Percentiles rank a stretch among this genome's conserved stretches.
phyloP scores from a whole-genome alignment of 768 basidiomycete genomes.

The Epithele typhae region DNA sequence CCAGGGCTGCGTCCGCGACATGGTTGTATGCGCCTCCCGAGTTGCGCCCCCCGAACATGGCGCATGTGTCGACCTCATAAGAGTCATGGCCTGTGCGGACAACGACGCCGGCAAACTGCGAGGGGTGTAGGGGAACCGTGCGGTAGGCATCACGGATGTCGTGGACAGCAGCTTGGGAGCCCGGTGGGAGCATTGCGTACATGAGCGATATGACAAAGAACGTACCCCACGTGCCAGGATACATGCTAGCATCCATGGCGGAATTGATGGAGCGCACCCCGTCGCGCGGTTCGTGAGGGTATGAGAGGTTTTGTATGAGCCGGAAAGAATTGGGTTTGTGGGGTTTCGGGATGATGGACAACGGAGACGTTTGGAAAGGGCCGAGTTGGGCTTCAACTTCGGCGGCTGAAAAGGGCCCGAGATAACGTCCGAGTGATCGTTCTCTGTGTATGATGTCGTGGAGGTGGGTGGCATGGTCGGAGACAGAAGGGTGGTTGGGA shows the following conservation, averaged over 20 bases:
- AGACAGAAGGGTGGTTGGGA: too few species aligned
- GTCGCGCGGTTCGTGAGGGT: not conserved
- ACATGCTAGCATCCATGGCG: constrained; percentile 27
- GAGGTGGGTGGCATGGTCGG: too few species aligned
- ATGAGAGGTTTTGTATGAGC: constrained; percentile 30
- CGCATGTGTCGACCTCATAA: constrained; percentile 8
- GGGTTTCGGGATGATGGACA: constrained; percentile 27
- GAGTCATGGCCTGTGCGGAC: constrained; percentile 8
- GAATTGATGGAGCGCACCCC: constrained; percentile 24
- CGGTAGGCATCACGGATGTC: constrained; percentile 40
- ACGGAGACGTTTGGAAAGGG: constrained; percentile 28
- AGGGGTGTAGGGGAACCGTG: constrained; percentile 24
- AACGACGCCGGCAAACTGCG: constrained; percentile 34
- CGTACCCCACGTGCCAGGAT: constrained; percentile 43
- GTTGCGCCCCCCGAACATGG: constrained; percentile 1
- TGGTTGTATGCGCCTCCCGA: not conserved
- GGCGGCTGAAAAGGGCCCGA: not conserved
- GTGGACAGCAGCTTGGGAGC: constrained; percentile 29
- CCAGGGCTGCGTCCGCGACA: constrained; percentile 8
- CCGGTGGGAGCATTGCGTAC: constrained; percentile 32
- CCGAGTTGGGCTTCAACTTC: constrained; percentile 18
- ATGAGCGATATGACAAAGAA: constrained; percentile 31
- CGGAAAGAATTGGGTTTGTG: constrained; percentile 20
- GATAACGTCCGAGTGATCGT: too few species aligned
- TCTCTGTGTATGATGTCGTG: too few species aligned